These are phyloP conservation scores for Xylaria nigripes DNA, from an alignment of 495 filamentous ascomycete species.

Conservation along the genomic window DNA sequence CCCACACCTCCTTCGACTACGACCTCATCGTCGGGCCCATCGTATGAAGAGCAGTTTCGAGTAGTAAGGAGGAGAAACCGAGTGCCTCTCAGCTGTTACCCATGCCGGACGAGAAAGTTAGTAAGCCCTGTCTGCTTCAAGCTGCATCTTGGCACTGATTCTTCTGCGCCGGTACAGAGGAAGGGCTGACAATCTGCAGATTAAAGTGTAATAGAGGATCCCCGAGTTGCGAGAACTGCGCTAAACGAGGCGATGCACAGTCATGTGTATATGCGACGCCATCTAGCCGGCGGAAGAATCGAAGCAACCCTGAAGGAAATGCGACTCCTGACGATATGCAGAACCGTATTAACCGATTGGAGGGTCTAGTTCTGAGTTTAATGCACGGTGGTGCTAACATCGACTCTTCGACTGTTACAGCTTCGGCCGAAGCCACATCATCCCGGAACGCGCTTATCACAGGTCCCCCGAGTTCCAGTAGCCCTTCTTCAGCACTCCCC, in stretches of 20 bases:
- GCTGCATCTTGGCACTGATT: conserved; percentile 3
- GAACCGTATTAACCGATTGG: conserved; percentile 92
- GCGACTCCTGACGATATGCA: conserved; percentile 92
- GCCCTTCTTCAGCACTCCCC: conserved; percentile 56
- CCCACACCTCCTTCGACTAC: conserved; percentile 88
- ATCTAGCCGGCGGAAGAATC: conserved; percentile 66
- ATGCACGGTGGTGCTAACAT: conserved; percentile 78
- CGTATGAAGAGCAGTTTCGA: conserved; percentile 79
- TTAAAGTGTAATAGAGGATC: conserved; percentile 86
- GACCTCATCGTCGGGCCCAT: conserved; percentile 64
- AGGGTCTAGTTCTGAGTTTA: conserved; percentile 87
- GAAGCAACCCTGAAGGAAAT: conserved; percentile 46
- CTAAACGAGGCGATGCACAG: conserved; percentile 73
- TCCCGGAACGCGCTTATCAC: conserved; percentile 49
- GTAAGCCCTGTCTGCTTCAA: conserved; percentile 24
- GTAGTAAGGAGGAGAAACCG: conserved; percentile 91
- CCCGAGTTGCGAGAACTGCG: conserved; percentile 86
- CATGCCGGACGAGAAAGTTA: conserved; percentile 92
- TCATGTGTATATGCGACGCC: conserved; percentile 88
- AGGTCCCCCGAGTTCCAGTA: conserved; percentile 53
- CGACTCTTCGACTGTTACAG: conserved; percentile 26
- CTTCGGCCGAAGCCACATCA: conserved; percentile 33
- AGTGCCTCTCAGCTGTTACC: conserved; percentile 88
- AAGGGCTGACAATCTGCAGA: conserved; percentile 26
- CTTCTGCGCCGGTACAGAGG: conserved; percentile 3